Evolutionary conservation across 2,329 filamentous ascomycete species (phyloP), one percentile per base, ranked within the genome.

Genomic region (Penicillium fuscoglaucum): DNA sequence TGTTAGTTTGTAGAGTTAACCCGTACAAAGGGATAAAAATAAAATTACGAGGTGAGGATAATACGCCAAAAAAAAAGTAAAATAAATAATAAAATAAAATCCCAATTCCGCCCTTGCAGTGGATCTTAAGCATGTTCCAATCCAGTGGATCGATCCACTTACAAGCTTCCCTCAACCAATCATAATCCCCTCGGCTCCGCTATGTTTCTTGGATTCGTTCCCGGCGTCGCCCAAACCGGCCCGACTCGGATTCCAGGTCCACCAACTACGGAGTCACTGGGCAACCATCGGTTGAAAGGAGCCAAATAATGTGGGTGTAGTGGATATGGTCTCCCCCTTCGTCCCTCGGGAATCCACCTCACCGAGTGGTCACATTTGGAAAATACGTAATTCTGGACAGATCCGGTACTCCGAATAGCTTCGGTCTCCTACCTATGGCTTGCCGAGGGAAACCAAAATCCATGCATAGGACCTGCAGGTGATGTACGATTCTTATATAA

Each of bases 241-340:
- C 66, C 66, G 66, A 68, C 52, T 68, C 66, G 66, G 66, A 68
- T 67, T 67, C 59, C 59, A 65, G 59, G 48, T 59, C 65, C 65
- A 67, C 66, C 60, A 67, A 50, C 55, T 50, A 59, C 52, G 46
- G 57, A 57, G 48, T 66, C 50, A 68, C 64, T 67, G 66, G 66
- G 61, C 64, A 64, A 66, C 64, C 61, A 55, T 49, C 61, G 58
- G 61, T 39, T 59, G 57, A 63, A 65, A 59, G 64, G 59, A 58
- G 61, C 28, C 50, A 40, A 29, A 21, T 33, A 40, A 54, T 41
- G 56, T 61, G 61, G 55, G 40, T 33, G 13, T 6, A 15, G 62
- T 64, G 61, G 62, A 56, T 58, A 53, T 37, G 12, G 46, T 39
- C 44, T 43, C 43, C 40, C 59, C 58, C 54, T 57, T 59, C 59